Evolutionary conservation across 352 stramenopile genomes (phyloP).

Genomic region (Globisporangium heterothallicum): DNA sequence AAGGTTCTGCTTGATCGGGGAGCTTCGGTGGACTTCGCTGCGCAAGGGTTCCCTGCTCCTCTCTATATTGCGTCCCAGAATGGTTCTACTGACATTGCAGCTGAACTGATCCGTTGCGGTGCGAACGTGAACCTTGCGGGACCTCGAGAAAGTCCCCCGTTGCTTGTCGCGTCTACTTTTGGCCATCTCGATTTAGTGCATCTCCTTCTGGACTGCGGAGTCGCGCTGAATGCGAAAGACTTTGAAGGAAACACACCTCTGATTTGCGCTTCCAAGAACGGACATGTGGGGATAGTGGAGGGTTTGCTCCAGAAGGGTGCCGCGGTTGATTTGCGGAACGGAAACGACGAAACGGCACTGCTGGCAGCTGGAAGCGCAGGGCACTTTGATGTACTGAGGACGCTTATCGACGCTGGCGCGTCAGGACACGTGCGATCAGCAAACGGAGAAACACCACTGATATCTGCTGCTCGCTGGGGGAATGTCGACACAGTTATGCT

Average conservation of each 20-base stretch:
- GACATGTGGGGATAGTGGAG: background rate
- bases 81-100: background rate
- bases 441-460: constrained; percentile 2
- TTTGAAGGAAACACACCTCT: background rate
- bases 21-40: constrained; percentile 1
- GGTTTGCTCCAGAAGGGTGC: background rate
- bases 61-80: constrained; percentile 5
- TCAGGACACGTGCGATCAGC: constrained; percentile 4
- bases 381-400: background rate
- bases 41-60: background rate
- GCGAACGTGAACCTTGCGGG: background rate
- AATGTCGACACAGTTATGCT: background rate
- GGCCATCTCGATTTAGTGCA: background rate
- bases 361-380: constrained; percentile 4
- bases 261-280: constrained; percentile 4
- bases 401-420: background rate
- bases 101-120: background rate
- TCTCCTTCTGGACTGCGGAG: background rate
- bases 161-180: constrained; percentile 1
- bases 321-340: background rate
- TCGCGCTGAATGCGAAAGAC: background rate
- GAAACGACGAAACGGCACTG: background rate
- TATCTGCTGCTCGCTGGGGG: constrained; percentile 2
- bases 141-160: background rate
- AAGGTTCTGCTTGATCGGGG: constrained; percentile 4